phyloP scores from a whole-genome alignment of 257 asterid genomes.

The Solanum bulbocastanum region DNA sequence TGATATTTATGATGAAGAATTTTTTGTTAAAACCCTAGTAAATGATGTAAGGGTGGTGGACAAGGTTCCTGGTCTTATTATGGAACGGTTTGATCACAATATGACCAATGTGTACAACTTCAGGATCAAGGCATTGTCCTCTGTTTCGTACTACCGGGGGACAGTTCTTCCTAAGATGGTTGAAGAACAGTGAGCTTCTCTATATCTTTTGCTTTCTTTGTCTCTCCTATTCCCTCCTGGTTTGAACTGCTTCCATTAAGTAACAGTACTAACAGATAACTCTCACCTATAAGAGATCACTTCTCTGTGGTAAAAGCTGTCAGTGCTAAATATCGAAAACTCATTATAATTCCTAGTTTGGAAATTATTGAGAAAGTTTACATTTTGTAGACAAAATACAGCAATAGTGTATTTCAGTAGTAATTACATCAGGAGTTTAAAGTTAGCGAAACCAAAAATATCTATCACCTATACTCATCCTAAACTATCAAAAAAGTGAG shows the following conservation, averaged over 20 bases:
- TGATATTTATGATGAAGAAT: slow-evolving; percentile 87
- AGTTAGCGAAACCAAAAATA: neutral
- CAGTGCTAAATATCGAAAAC: neutral
- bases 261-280: neutral
- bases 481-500: neutral
- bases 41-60: slow-evolving; percentile 74
- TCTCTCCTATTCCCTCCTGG: neutral
- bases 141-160: slow-evolving; percentile 58
- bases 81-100: slow-evolving; percentile 86
- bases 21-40: slow-evolving; percentile 56
- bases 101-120: slow-evolving; percentile 89
- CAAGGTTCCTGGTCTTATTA: slow-evolving; percentile 55
- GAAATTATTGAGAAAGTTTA: neutral
- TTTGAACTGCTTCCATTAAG: neutral
- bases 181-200: slow-evolving; percentile 76
- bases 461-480: neutral
- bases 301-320: neutral
- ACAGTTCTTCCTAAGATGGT: slow-evolving; percentile 86
- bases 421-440: neutral
- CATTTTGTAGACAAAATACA: neutral
- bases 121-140: slow-evolving; percentile 92
- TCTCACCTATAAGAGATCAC: neutral
- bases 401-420: neutral
- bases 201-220: neutral
- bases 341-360: neutral